Evolutionary conservation across 176 grass and related monocot species (phyloP).

Genomic region (Themeda triandra): DNA sequence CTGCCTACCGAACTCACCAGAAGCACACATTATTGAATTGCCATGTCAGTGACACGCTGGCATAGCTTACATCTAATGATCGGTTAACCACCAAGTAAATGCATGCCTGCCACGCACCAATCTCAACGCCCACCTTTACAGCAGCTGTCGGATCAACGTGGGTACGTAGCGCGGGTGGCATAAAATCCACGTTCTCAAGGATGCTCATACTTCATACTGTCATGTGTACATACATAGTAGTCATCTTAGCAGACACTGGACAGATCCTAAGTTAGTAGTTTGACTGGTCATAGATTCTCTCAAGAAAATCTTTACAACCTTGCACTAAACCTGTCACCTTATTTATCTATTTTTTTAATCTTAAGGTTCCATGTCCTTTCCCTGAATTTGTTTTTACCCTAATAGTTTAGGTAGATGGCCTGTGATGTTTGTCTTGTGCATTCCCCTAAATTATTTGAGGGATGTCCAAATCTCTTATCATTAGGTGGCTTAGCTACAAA

Average conservation of each 20-base stretch:
- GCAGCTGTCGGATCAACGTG: no score
- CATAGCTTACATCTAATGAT: no score
- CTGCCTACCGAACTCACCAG: no score
- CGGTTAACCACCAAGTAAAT: no score
- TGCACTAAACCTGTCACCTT: neutral
- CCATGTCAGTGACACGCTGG: no score
- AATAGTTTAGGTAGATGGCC: neutral
- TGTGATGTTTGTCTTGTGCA: neutral
- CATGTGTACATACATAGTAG: neutral
- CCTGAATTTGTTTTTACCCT: no score
- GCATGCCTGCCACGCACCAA: no score
- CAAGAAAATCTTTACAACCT: neutral
- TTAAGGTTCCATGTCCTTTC: neutral
- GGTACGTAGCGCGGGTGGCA: no score
- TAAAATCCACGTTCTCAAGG: no score
- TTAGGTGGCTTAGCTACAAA: neutral
- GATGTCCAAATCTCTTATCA: neutral
- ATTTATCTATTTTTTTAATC: neutral
- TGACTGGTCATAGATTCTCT: neutral
- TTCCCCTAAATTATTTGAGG: neutral
- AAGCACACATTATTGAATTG: no score
- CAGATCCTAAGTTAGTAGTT: neutral
- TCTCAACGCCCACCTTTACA: no score
- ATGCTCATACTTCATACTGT: no score
- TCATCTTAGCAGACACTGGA: slow-evolving; percentile 6